These are phyloP conservation scores for Beta lomatogona DNA, from an alignment of 179 eudicot species.

Conservation along the genomic window DNA sequence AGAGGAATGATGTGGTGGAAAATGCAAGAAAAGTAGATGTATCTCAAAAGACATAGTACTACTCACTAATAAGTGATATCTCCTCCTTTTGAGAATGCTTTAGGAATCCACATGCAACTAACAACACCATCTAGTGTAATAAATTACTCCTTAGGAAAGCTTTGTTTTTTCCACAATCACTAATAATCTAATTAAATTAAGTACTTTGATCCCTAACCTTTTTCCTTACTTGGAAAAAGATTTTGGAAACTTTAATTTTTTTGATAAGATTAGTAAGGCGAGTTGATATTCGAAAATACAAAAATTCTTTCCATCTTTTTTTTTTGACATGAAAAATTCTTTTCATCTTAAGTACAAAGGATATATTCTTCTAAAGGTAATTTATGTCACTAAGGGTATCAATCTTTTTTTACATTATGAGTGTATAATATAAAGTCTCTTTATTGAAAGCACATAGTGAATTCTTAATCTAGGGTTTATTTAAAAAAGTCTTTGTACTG, in stretches of 20 bases:
- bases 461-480: slow-evolving; percentile 35
- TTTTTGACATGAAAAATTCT: too few species aligned
- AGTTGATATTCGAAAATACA: slow-evolving; percentile 32
- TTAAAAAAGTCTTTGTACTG: slow-evolving; percentile 17
- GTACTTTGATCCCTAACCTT: neutral
- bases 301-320: slow-evolving; percentile 30
- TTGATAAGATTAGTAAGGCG: slow-evolving; percentile 9
- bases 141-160: slow-evolving; percentile 3
- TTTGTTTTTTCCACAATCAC: slow-evolving; percentile 1
- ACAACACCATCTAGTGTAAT: slow-evolving; percentile 18
- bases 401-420: slow-evolving; percentile 20
- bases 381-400: slow-evolving; percentile 25
- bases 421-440: slow-evolving; percentile 32
- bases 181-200: slow-evolving; percentile 3
- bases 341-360: slow-evolving; percentile 35
- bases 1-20: slow-evolving; percentile 11
- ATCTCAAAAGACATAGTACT: slow-evolving; percentile 2
- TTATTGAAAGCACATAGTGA: slow-evolving; percentile 23
- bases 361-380: slow-evolving; percentile 28
- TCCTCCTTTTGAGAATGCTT: slow-evolving; percentile 24
- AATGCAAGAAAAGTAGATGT: neutral
- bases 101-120: slow-evolving; percentile 12
- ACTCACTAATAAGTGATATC: neutral
- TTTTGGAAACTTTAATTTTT: slow-evolving; percentile 22
- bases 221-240: slow-evolving; percentile 8